Evolutionary conservation across 2,329 filamentous ascomycete species (phyloP), one percentile per base, ranked within the genome.

Genomic region (Trichophyton simii): DNA sequence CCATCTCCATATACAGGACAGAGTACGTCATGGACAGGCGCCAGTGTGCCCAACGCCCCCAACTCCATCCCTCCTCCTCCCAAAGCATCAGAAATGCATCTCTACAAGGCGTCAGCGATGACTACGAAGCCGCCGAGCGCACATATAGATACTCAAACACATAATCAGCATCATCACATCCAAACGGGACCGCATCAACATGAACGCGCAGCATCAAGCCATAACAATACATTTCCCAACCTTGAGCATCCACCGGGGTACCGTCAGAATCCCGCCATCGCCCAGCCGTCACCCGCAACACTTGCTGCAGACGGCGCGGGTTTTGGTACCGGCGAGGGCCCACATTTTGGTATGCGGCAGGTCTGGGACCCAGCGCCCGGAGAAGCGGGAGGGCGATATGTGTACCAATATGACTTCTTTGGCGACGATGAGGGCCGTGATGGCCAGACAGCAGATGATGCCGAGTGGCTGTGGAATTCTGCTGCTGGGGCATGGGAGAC

Each of bases 391-490:
- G 64, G 65, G 8, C 34, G 63, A 28, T 66, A 66, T 44, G 63
- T 61, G 5, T 66, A 63, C 46, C 20, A 44, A 8, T 62, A 58
- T 54, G 36, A 60, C 50, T 57, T 38, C 18, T 31, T 54, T 11
- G 50, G 22, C 22, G 50, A 31, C n/a, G 52, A 44, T 7, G 42
- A 58, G n/a, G 34, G 25, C 20, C 36, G 48, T 13, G 28, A 52
- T 6, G n/a, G 3, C 6, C 41, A 44, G 4, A 31, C 83, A 88
- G 72, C 80, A 85, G 66, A 80, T 88, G 63, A 81, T 82, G 63
- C 81, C 80, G 61, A 88, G 87, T 46, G 88, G 91, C 71, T 77
- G 1, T 81, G 79, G 66, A 72, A 69, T n/a, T 76, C 6, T 69
- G 72, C 59, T 67, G 63, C 1, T 65, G 68, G 69, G 46, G 67